phyloP scores from a whole-genome alignment of 1,284 basidiomycete species.

The Xanthoconium separans region DNA sequence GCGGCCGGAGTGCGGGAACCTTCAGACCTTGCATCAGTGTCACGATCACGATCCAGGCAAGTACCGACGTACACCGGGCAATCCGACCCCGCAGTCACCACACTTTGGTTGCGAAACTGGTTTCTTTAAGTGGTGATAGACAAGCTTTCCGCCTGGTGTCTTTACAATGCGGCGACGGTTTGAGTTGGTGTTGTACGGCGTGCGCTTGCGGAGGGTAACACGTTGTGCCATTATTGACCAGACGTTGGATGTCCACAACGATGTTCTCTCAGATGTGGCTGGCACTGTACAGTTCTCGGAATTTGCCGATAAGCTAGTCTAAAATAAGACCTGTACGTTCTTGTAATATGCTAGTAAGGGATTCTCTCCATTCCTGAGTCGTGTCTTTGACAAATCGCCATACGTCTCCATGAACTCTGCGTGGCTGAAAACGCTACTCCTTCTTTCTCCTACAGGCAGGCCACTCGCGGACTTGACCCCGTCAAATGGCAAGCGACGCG shows the following conservation, averaged over 20 bases:
- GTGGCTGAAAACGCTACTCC: conserved; percentile 81
- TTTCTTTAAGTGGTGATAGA: conserved; percentile 91
- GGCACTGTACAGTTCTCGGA: neutral
- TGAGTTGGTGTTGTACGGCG: conserved; percentile 98
- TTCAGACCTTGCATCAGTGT: conserved; percentile 31
- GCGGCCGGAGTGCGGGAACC: conserved; percentile 91
- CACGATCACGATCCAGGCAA: neutral
- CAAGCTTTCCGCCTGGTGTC: conserved; percentile 92
- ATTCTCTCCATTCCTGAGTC: conserved; percentile 78
- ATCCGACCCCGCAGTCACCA: conserved; percentile 91
- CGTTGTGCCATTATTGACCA: conserved; percentile 87
- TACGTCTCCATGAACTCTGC: conserved; percentile 83
- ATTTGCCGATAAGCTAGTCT: conserved; percentile 1
- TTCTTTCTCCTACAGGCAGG: conserved; percentile 75
- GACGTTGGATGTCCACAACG: neutral
- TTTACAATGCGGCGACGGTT: conserved; percentile 95
- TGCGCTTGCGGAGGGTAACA: conserved; percentile 98
- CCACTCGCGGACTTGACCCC: conserved; percentile 72
- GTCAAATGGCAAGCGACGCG: conserved; percentile 60
- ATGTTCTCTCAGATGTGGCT: neutral
- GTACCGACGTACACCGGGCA: conserved; percentile 77
- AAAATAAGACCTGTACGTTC: conserved; percentile 88
- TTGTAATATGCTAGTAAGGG: conserved; percentile 85
- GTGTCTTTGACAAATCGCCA: conserved; percentile 67
- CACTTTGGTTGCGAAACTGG: conserved; percentile 89